Evolutionary conservation across 495 filamentous ascomycete genomes (phyloP).

Genomic region (Aspergillus nanangensis): DNA sequence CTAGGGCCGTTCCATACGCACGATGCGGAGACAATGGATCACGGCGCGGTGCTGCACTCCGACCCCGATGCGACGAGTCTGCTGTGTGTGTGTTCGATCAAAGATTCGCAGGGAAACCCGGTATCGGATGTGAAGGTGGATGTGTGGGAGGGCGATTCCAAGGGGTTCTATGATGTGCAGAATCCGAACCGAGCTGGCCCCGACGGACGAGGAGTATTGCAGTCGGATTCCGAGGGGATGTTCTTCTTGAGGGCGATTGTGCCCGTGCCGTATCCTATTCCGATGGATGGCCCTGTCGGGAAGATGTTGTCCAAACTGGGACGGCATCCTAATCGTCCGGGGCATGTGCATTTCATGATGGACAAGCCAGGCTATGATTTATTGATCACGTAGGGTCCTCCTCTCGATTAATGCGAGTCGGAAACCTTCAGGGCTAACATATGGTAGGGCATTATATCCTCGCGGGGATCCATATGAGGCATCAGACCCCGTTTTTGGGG

Average conservation of each 20-base stretch:
- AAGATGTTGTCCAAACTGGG: slow-evolving; percentile 59
- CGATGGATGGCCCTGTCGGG: slow-evolving; percentile 76
- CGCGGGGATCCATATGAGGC: slow-evolving; percentile 72
- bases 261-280: slow-evolving; percentile 77
- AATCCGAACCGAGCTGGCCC: slow-evolving; percentile 55
- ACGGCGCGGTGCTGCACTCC: slow-evolving; percentile 58
- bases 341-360: slow-evolving; percentile 85
- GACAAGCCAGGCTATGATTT: slow-evolving; percentile 66
- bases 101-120: slow-evolving; percentile 56
- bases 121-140: slow-evolving; percentile 65
- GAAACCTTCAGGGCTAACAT: background rate
- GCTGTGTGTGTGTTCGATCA: slow-evolving; percentile 65
- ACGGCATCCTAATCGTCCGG: slow-evolving; percentile 69
- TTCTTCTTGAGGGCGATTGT: slow-evolving; percentile 79
- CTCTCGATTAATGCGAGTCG: background rate
- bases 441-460: slow-evolving; percentile 60
- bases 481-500: slow-evolving; percentile 80
- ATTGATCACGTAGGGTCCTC: slow-evolving; percentile 61
- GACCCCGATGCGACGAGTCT: slow-evolving; percentile 45
- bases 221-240: slow-evolving; percentile 55
- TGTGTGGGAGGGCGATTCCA: slow-evolving; percentile 80
- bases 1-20: slow-evolving; percentile 84
- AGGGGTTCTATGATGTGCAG: slow-evolving; percentile 78
- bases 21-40: slow-evolving; percentile 56
- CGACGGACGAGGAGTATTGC: slow-evolving; percentile 68